These are phyloP conservation scores for Cryptococcus neoformans DNA, from an alignment of 1,284 basidiomycete species.

Conservation along the genomic window DNA sequence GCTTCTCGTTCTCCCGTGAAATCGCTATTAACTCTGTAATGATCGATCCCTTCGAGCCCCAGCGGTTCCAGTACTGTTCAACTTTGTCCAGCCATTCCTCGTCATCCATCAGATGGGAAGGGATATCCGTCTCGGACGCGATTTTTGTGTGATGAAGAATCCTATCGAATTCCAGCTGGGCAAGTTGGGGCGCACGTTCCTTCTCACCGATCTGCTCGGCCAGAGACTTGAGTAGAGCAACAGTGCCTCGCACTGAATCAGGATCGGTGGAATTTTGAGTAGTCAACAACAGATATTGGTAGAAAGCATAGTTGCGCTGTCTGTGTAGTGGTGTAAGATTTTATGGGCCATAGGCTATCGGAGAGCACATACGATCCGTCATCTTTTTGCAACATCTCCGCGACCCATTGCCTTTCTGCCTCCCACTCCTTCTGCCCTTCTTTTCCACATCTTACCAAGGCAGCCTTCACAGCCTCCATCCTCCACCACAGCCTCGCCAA, in stretches of 20 bases:
- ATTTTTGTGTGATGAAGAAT: not conserved
- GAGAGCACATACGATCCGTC: too few relatives aligned
- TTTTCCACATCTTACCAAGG: constrained; percentile 2
- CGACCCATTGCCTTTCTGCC: constrained; percentile 26
- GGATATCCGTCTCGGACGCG: not conserved
- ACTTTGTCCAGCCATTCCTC: constrained; percentile 20
- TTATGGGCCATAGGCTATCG: too few relatives aligned
- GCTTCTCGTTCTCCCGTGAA: not conserved
- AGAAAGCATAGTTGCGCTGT: constrained; percentile 40
- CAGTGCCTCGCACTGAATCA: not conserved
- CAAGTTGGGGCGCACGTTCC: constrained; percentile 34
- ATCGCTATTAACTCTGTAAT: constrained; percentile 30
- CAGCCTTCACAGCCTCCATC: constrained; percentile 21
- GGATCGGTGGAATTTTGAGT: not conserved
- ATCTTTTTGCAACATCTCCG: constrained; percentile 7
- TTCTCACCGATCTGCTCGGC: constrained; percentile 20
- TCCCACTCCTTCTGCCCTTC: constrained; percentile 13
- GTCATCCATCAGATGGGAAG: constrained; percentile 3
- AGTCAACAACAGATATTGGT: constrained; percentile 25
- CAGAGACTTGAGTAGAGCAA: constrained; percentile 17
- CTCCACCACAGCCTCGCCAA: constrained; percentile 30
- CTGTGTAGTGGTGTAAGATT: constrained; percentile 6
- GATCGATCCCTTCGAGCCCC: constrained; percentile 35
- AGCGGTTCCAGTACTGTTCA: constrained; percentile 31
- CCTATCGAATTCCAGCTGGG: constrained; percentile 25